These are phyloP conservation scores for Daldinia sp. DNA, from an alignment of 2,329 filamentous ascomycete genomes.

Conservation along the genomic window DNA sequence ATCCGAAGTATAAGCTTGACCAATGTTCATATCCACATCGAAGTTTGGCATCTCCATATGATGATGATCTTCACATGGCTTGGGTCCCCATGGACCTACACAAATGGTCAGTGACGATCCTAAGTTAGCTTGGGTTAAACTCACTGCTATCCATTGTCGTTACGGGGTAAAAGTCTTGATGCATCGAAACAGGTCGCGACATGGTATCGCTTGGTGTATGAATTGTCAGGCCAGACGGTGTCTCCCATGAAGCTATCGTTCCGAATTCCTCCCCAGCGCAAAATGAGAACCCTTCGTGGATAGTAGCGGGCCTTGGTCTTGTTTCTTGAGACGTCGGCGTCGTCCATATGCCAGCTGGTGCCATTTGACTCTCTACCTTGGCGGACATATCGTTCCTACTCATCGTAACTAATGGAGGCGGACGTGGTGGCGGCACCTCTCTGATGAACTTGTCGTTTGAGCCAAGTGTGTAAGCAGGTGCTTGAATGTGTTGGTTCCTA, in stretches of 20 bases:
- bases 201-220: slow-evolving; percentile 61
- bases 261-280: slow-evolving; percentile 63
- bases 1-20: slow-evolving; percentile 69
- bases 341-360: slow-evolving; percentile 61
- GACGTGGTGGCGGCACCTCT: slow-evolving; percentile 54
- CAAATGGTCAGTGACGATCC: slow-evolving; percentile 37
- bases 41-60: slow-evolving; percentile 61
- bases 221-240: slow-evolving; percentile 59
- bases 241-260: slow-evolving; percentile 65
- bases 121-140: slow-evolving; percentile 39
- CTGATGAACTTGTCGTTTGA: slow-evolving; percentile 58
- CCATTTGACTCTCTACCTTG: slow-evolving; percentile 57
- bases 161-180: slow-evolving; percentile 64
- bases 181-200: slow-evolving; percentile 64
- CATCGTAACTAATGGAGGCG: slow-evolving; percentile 58
- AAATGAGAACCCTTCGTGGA: slow-evolving; percentile 69
- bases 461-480: slow-evolving; percentile 59
- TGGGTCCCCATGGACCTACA: slow-evolving; percentile 60
- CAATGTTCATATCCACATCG: slow-evolving; percentile 66
- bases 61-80: slow-evolving; percentile 62
- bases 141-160: slow-evolving; percentile 60
- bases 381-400: slow-evolving; percentile 58
- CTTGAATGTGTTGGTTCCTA: slow-evolving; percentile 59
- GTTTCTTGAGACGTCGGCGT: slow-evolving; percentile 61
- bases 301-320: slow-evolving; percentile 64